Evolutionary conservation across 106 monocot species (phyloP).

Genomic region (Phalaenopsis equestris): DNA sequence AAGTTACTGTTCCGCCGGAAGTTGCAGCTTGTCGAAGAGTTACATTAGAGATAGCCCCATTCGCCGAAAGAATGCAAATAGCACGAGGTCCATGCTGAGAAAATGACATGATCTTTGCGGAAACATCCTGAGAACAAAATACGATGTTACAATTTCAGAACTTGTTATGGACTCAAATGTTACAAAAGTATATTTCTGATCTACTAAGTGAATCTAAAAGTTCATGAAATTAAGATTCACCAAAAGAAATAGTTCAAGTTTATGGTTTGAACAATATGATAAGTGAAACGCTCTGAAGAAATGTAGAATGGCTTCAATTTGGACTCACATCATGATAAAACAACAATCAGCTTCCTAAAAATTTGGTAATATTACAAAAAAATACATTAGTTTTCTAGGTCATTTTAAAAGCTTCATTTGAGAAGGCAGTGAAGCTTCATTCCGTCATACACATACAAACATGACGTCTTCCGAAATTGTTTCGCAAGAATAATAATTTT

Average conservation of each 20-base stretch:
- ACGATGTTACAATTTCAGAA: not conserved
- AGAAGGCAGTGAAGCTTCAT: no score
- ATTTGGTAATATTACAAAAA: no score
- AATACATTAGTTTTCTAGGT: no score
- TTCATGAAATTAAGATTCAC: not conserved
- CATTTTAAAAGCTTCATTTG: no score
- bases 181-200: not conserved
- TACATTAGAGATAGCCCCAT: conserved; percentile 73
- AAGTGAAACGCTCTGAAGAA: not conserved
- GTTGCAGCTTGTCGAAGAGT: conserved; percentile 61
- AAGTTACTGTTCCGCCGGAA: conserved; percentile 74
- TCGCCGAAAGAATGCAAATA: conserved; percentile 65
- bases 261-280: not conserved
- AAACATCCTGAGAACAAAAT: conserved; percentile 45
- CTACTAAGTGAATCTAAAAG: not conserved
- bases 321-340: not conserved
- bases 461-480: no score
- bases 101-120: conserved; percentile 76
- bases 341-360: no score
- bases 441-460: no score
- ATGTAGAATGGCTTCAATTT: not conserved
- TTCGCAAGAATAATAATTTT: no score
- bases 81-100: conserved; percentile 60
- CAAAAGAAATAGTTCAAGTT: not conserved
- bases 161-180: not conserved